phyloP scores from a whole-genome alignment of 805 yeast species.

The Barnettozyma californica region DNA sequence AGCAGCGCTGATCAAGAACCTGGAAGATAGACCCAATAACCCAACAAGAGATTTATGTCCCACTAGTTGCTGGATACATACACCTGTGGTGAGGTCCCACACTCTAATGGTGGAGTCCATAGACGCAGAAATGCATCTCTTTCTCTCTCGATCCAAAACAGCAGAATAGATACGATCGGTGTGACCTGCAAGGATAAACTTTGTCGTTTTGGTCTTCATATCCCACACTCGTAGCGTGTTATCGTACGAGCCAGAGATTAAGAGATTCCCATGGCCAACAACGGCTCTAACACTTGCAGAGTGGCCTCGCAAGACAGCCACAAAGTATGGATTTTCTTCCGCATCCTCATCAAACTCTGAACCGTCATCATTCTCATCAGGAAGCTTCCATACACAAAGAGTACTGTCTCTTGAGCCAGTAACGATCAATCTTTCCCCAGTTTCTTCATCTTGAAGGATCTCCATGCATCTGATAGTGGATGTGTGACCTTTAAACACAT shows the following conservation, averaged over 20 bases:
- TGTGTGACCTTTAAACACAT: slow-evolving; percentile 85
- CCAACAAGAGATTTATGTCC: slow-evolving; percentile 94
- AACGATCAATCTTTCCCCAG: slow-evolving; percentile 64
- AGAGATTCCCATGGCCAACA: slow-evolving; percentile 75
- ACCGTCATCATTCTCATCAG: slow-evolving; percentile 34
- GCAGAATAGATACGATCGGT: slow-evolving; percentile 86
- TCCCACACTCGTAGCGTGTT: slow-evolving; percentile 92
- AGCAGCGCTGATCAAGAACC: slow-evolving; percentile 85
- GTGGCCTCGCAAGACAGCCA: slow-evolving; percentile 70
- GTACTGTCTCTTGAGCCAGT: slow-evolving; percentile 88
- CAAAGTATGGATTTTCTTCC: slow-evolving; percentile 51
- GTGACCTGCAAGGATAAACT: slow-evolving; percentile 75
- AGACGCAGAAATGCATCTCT: slow-evolving; percentile 84
- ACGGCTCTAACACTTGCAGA: slow-evolving; percentile 80
- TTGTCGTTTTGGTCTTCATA: slow-evolving; percentile 65
- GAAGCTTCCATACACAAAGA: slow-evolving; percentile 79
- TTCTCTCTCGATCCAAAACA: slow-evolving; percentile 67
- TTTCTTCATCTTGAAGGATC: slow-evolving; percentile 62
- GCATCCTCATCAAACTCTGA: slow-evolving; percentile 30
- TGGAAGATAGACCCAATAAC: slow-evolving; percentile 67
- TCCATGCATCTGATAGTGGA: slow-evolving; percentile 92
- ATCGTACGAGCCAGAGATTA: slow-evolving; percentile 90
- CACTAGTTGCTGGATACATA: slow-evolving; percentile 59
- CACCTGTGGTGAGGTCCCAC: slow-evolving; percentile 84
- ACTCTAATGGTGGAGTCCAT: slow-evolving; percentile 84